Evolutionary conservation across 2,329 filamentous ascomycete species (phyloP).

Genomic region (Xylariaceae sp.): DNA sequence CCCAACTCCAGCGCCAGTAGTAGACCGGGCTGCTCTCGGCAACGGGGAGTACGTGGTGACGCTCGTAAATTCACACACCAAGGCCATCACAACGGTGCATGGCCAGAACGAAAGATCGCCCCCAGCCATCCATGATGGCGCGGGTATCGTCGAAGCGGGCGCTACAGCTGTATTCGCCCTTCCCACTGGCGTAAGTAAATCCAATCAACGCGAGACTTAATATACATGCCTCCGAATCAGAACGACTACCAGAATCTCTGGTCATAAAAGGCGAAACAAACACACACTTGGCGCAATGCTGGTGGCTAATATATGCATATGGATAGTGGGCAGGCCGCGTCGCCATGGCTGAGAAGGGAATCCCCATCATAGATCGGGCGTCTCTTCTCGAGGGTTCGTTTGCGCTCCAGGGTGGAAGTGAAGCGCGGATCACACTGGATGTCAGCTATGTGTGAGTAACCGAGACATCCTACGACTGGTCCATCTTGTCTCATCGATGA

Average conservation of each 20-base stretch:
- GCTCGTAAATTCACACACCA: constrained; percentile 24
- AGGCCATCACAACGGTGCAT: constrained; percentile 18
- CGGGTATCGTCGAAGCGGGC: constrained; percentile 3
- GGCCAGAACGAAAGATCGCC: constrained; percentile 9
- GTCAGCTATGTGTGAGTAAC: constrained; percentile 27
- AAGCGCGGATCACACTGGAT: constrained; percentile 18
- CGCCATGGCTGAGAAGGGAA: constrained; percentile 18
- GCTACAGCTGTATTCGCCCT: constrained; percentile 16
- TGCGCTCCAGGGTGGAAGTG: neutral
- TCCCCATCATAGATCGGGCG: constrained; percentile 13
- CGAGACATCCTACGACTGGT: neutral
- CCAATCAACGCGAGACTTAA: too few species aligned
- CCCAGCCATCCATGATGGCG: constrained; percentile 9
- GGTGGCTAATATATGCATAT: constrained; percentile 4
- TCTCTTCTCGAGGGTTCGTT: constrained; percentile 25
- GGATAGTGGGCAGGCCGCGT: constrained; percentile 24
- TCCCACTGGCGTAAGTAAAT: constrained; percentile 21
- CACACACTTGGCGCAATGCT: neutral
- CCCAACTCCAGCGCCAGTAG: neutral
- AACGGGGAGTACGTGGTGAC: constrained; percentile 19
- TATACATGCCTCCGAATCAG: too few species aligned
- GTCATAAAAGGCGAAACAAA: too few species aligned
- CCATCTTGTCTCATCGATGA: neutral
- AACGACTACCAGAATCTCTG: too few species aligned
- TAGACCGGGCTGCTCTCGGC: neutral